Evolutionary conservation across 495 filamentous ascomycete species (phyloP), one percentile per base, ranked within the genome.

Genomic region (Aspergillus diversus): DNA sequence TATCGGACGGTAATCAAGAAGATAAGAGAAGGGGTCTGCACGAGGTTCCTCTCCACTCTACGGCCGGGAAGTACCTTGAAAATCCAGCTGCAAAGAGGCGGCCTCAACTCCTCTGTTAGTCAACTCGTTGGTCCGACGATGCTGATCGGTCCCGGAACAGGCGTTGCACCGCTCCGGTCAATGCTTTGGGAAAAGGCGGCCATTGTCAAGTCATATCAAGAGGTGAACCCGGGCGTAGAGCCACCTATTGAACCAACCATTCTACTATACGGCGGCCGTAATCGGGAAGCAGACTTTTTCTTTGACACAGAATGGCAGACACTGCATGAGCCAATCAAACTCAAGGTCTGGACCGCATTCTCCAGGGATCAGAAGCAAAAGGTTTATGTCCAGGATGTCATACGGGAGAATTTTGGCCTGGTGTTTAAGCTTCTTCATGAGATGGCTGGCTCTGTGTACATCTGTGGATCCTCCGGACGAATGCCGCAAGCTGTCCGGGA

Each of bases 401-500:
- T 99, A 50, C 83, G 87, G 0, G 75, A 87, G 67, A 76, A 92
- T 16, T 83, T 80, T 0, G 46, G 61, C 8, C 64, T 81, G 33
- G 82, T 97, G 5, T 89, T 83, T 67, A 69, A 82, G 4, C 69
- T 87, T 33, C 70, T 97, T 11, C 71, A 81, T 55, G 73, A 79
- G 33, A 59, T 76, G 32, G 60, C 72, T 1, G 91, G 86, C 0
- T 78, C 86, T 4, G 79, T 92, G 4, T 91, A 86, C 73, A 83
- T 99, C 11, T 98, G 95, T 73, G 95, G 95, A 6, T 92, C 86
- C 32, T 87, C 87, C 0, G 91, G 89, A 3, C 83, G 86, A 63
- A 99, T 99, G 96, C 93, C 96, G 12, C 81, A 88, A 65, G 89
- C 90, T n/a, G 92, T 97, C 7, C 81, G 91, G n/a, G 82, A 86